Evolutionary conservation across 176 grass and related monocot genomes (phyloP).

Genomic region (Bonia amplexicaulis): DNA sequence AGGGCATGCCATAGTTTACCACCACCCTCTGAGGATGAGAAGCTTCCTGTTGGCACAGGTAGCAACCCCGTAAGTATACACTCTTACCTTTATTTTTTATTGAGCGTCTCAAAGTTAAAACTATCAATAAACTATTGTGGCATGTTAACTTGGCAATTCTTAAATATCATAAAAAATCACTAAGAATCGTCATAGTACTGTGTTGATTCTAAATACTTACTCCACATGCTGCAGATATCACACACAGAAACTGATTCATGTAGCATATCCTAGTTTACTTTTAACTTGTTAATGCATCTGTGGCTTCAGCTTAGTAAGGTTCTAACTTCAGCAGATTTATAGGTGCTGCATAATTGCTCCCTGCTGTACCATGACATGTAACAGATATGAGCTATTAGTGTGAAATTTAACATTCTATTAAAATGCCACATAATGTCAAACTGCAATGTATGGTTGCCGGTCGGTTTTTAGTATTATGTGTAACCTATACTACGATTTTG

Average conservation of each 20-base stretch:
- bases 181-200: background rate
- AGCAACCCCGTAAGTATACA: constrained; percentile 98
- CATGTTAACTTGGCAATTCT: background rate
- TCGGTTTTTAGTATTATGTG: background rate
- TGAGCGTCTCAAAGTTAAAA: background rate
- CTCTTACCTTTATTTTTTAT: background rate
- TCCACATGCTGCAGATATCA: background rate
- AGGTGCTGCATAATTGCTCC: constrained; percentile 11
- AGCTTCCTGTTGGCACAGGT: constrained; percentile 96
- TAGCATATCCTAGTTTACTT: constrained; percentile 1
- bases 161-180: constrained; percentile 9
- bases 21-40: constrained; percentile 69
- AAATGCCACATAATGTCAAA: background rate
- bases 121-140: background rate
- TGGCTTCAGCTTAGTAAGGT: constrained; percentile 7
- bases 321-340: background rate
- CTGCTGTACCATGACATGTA: constrained; percentile 1
- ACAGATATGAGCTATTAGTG: background rate
- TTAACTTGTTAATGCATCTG: constrained; percentile 9
- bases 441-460: background rate
- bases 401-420: background rate
- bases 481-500: constrained; percentile 25
- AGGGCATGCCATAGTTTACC: constrained; percentile 64
- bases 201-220: background rate
- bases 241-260: constrained; percentile 8